Base-by-base conservation (phyloP, 1,139 yeast genomes). In the Debaryomyces coudertii region DNA sequence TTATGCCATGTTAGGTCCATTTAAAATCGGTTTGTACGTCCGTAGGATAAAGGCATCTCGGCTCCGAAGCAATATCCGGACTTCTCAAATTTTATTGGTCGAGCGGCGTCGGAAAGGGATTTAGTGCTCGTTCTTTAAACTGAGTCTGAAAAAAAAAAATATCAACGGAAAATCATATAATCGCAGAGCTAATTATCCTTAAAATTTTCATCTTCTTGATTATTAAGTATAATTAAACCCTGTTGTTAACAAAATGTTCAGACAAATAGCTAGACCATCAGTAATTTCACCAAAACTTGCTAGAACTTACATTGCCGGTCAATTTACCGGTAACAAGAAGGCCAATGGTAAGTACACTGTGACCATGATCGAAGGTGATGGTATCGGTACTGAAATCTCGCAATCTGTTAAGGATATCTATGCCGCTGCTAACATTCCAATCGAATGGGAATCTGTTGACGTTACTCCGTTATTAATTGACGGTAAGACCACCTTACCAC, bases 361-460 rank as follows among this genome's bases (percentile, higher is more conserved):
- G 54, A 92, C 99, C 47, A 79, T 93, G 76, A 93, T 93, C 63
- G 97, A 92, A 75, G 99, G 99, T 72, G 99, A 93, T 66, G 99
- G 99, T 77, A 92, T 93, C 60, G 99, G 99, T 59, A 82, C 86
- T 47, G 99, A 93, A 74, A 93, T 93, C 67, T 88, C 98, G 54
- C 82, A 87, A 65, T 89, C 97, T 45, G 97, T 92, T 58, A 88
- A 90, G 78, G 82, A 86, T 55, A 90, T 92, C 62, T 93, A 89
- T 73, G 76, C 84, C 48, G 97, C 97, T 56, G 98, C 98, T 49
- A 73, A 88, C 44, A 96, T 92, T 45, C 99, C 99, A 55, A 85
- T 93, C 62, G 95, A 87, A 63, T 93, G 98, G 98, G 97, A 92
- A 73, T 85, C 88, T 45, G 96, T 92, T 60, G 98, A 92, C 63